Conservation (phyloP, 2,329 filamentous ascomycete species). For the Cladorrhinum sp. region DNA sequence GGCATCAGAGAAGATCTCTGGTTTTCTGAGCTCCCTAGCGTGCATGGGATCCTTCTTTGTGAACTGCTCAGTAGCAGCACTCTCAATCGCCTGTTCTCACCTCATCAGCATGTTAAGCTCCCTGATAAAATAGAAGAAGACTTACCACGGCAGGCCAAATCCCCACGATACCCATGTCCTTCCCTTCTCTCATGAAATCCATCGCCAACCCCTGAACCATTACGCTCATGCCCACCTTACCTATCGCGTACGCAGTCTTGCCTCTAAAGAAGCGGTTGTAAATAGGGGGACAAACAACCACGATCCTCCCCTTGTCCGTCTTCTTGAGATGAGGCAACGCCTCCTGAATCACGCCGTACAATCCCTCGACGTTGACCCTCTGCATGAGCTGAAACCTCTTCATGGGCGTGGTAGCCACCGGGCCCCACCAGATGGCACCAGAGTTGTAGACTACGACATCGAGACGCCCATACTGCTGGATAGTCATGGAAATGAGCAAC, state of each 20-base stretch:
- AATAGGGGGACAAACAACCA: slow-evolving; percentile 81
- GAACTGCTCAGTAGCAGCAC: slow-evolving; percentile 64
- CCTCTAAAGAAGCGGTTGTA: slow-evolving; percentile 82
- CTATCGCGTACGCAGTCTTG: slow-evolving; percentile 79
- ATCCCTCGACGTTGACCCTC: slow-evolving; percentile 68
- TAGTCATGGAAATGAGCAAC: slow-evolving; percentile 46
- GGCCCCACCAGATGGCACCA: slow-evolving; percentile 81
- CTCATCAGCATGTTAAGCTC: not conserved
- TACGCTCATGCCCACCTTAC: slow-evolving; percentile 79
- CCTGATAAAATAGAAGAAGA: slow-evolving; percentile 18
- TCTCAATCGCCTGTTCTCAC: slow-evolving; percentile 59
- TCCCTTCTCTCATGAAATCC: slow-evolving; percentile 69
- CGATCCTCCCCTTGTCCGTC: slow-evolving; percentile 52
- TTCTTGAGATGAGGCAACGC: slow-evolving; percentile 62
- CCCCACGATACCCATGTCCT: slow-evolving; percentile 72
- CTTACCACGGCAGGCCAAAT: slow-evolving; percentile 77
- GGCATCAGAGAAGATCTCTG: slow-evolving; percentile 76
- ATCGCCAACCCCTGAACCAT: slow-evolving; percentile 78
- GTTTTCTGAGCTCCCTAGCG: slow-evolving; percentile 60
- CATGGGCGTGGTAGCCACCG: slow-evolving; percentile 68
- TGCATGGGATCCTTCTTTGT: slow-evolving; percentile 44
- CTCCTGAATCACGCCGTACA: slow-evolving; percentile 71
- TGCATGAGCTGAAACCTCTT: slow-evolving; percentile 80
- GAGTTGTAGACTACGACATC: slow-evolving; percentile 81
- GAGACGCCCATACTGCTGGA: slow-evolving; percentile 56